Evolutionary conservation across 1,284 basidiomycete genomes (phyloP).

Genomic region (Naganishia cerealis): DNA sequence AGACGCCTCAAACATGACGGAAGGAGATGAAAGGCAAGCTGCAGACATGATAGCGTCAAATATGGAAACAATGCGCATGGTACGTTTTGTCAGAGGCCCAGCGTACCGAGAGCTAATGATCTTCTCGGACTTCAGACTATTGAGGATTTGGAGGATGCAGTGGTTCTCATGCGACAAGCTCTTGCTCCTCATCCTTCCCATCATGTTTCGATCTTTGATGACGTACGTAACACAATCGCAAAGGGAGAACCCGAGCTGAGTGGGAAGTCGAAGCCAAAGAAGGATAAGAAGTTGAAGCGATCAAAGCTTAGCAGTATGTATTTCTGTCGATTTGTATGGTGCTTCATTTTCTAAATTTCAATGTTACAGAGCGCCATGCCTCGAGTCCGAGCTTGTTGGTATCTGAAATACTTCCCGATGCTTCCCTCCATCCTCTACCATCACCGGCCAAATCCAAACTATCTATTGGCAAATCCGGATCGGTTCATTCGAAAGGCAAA

Average conservation of each 20-base stretch:
- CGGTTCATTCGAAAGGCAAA: not conserved
- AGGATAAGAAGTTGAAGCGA: slow-evolving; percentile 34
- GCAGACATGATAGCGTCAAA: slow-evolving; percentile 6
- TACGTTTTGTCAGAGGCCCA: not conserved
- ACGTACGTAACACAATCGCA: not conserved
- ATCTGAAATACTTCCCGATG: not conserved
- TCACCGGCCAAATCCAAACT: slow-evolving; percentile 18
- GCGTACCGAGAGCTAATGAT: not conserved
- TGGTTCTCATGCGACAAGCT: slow-evolving; percentile 39
- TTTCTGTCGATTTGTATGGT: slow-evolving; percentile 1
- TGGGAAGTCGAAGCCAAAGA: slow-evolving; percentile 41
- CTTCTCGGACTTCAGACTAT: slow-evolving; percentile 31
- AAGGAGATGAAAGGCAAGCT: slow-evolving; percentile 21
- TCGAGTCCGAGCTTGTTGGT: slow-evolving; percentile 15
- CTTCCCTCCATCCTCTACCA: slow-evolving; percentile 1
- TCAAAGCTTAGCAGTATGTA: slow-evolving; percentile 25
- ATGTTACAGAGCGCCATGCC: slow-evolving; percentile 9
- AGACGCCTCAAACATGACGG: not conserved
- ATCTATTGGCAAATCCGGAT: slow-evolving; percentile 27
- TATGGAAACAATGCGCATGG: slow-evolving; percentile 25
- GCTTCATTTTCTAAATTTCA: not conserved
- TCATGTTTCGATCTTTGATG: not conserved
- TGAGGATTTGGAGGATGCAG: slow-evolving; percentile 38
- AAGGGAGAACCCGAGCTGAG: slow-evolving; percentile 9
- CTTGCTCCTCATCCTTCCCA: slow-evolving; percentile 13